Evolutionary conservation across 345 rosid species (phyloP).

Genomic region (Murraya paniculata): DNA sequence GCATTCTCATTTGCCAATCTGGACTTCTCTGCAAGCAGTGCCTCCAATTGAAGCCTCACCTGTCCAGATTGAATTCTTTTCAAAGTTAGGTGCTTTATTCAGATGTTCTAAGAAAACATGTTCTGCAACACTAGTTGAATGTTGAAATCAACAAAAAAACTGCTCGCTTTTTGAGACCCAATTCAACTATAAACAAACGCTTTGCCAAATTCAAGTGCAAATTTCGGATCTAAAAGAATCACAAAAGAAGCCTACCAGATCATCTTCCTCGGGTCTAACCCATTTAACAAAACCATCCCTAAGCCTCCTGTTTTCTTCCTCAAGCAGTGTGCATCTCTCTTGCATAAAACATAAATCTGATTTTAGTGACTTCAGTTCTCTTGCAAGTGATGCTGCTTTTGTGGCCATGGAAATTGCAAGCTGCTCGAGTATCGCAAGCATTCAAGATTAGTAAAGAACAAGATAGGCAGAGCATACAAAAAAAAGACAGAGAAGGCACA

Average conservation of each 20-base stretch:
- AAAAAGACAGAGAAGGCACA: slow-evolving; percentile 10
- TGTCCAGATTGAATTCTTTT: slow-evolving; percentile 19
- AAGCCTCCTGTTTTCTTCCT: slow-evolving; percentile 85
- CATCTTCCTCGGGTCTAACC: slow-evolving; percentile 91
- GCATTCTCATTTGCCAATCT: slow-evolving; percentile 86
- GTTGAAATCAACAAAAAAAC: background rate
- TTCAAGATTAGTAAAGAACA: slow-evolving; percentile 4
- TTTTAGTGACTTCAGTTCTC: slow-evolving; percentile 67
- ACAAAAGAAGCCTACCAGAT: slow-evolving; percentile 46
- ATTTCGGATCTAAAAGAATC: background rate
- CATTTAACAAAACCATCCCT: slow-evolving; percentile 70
- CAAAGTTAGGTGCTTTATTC: background rate
- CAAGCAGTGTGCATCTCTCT: slow-evolving; percentile 71
- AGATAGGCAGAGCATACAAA: background rate
- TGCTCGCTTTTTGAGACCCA: background rate
- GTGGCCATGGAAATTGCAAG: slow-evolving; percentile 83
- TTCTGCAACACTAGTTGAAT: background rate
- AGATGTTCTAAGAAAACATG: background rate
- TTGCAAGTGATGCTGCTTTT: slow-evolving; percentile 75
- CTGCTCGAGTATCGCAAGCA: slow-evolving; percentile 33
- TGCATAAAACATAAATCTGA: slow-evolving; percentile 70
- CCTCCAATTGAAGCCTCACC: slow-evolving; percentile 96
- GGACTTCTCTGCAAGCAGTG: slow-evolving; percentile 81
- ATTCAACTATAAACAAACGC: background rate
- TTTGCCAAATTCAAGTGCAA: background rate